These are phyloP conservation scores for Eremochloa ophiuroides DNA, from an alignment of 176 grass and related monocot species.

Conservation along the genomic window DNA sequence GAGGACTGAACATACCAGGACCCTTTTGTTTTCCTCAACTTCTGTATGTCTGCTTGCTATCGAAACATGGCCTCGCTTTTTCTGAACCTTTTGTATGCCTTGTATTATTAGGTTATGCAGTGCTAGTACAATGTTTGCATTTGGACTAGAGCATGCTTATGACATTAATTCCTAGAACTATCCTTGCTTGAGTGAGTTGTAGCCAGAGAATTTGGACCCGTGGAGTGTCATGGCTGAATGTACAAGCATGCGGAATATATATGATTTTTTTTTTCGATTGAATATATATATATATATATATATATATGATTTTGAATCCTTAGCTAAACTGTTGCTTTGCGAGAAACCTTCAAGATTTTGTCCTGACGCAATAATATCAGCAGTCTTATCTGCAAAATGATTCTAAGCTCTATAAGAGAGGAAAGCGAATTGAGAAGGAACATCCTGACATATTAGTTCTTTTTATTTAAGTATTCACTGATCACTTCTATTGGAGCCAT, in stretches of 20 bases:
- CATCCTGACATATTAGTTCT: background rate
- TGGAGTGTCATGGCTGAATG: too few relatives aligned
- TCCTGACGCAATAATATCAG: background rate
- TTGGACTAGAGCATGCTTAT: background rate
- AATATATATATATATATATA: too few relatives aligned
- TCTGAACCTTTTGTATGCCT: background rate
- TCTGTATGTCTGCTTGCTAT: background rate
- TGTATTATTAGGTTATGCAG: background rate
- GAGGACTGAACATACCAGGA: slow-evolving; percentile 8
- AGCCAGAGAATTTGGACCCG: too few relatives aligned
- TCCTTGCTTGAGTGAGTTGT: too few relatives aligned
- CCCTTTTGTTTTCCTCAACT: background rate
- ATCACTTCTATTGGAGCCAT: too few relatives aligned
- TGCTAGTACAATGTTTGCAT: too few relatives aligned
- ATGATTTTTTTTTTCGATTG: too few relatives aligned
- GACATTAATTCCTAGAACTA: too few relatives aligned
- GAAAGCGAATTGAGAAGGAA: background rate
- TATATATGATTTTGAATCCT: background rate
- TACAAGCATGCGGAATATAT: background rate
- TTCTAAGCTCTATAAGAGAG: background rate
- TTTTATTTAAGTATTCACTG: background rate
- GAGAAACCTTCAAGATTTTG: background rate
- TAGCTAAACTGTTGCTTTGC: background rate
- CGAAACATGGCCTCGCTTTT: background rate
- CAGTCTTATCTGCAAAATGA: background rate